A percentile compares a stretch with the other conserved stretches of the same genome.
phyloP scores from a whole-genome alignment of 192 early-diverging fungal genomes.

The Coemansia asiatica region DNA sequence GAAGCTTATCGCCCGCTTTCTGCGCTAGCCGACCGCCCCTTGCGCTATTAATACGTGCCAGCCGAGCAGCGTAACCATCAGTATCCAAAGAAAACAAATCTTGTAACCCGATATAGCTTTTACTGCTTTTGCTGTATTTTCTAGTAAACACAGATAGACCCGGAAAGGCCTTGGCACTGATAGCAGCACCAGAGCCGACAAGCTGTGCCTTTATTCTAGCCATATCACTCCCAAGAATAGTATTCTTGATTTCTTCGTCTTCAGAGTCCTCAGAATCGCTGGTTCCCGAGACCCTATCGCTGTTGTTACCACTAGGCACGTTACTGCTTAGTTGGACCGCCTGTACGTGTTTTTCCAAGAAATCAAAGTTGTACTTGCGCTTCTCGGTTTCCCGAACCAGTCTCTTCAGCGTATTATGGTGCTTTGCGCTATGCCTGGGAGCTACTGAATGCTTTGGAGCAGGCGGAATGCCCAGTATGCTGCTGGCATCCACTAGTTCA shows the following conservation, averaged over 20 bases:
- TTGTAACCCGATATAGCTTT: background rate
- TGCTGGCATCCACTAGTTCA: constrained; percentile 31
- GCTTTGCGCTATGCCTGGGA: constrained; percentile 5
- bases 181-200: background rate
- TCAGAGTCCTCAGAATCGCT: background rate
- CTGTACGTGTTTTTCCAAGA: constrained; percentile 30
- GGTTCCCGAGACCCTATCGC: background rate
- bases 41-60: background rate
- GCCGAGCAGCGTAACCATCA: background rate
- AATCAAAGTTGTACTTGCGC: constrained; percentile 29
- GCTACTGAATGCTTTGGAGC: background rate
- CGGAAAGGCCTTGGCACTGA: background rate
- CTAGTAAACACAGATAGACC: background rate
- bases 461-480: constrained; percentile 18
- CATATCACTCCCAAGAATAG: background rate
- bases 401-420: constrained; percentile 39
- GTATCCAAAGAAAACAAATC: background rate
- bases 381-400: constrained; percentile 27
- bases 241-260: constrained; percentile 12
- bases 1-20: background rate
- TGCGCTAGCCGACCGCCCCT: background rate
- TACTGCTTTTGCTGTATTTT: background rate
- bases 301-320: constrained; percentile 4
- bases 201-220: constrained; percentile 1
- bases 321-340: background rate